Evolutionary conservation across 148 eudicot species (phyloP), one percentile per base, ranked within the genome.

Genomic region (Amaranthus cruentus): DNA sequence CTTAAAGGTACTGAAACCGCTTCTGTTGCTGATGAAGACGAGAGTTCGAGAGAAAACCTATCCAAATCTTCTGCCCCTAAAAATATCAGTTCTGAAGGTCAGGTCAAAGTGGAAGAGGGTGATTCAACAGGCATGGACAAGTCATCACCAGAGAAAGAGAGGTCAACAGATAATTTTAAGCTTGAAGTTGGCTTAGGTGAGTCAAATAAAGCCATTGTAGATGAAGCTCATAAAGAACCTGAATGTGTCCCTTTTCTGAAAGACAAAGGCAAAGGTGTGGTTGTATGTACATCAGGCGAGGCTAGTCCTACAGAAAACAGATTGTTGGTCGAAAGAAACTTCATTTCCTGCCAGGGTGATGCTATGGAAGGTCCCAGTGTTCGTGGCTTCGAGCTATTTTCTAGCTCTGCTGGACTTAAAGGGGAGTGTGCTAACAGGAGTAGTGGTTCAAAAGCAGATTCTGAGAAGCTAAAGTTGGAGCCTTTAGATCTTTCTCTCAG

Each of bases 401-500:
- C 85, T 47, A 74, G 73, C 69, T 84, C 85, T 75, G 89, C 91
- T 70, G 91, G 90, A 53, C 76, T 79, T 55, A 86, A 91, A 81
- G 72, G 75, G 47, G 88, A 83, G 73, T 78, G 77, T 73, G 76
- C 79, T 50, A 83, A 83, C 70, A 75, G 68, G 57, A 64, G 58
- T 65, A 68, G 75, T 69, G 68, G 66, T 21, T 58, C 72, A 64
- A 82, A 84, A 83, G 47, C 75, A 43, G 88, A 92, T 79, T 74
- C 88, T 73, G 93, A 88, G 62, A 87, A 86, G 73, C 75, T 87
- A 68, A 84, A 83, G 14, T 65, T 88, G 63, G 96, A 90, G 75
- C 84, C 90, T 65, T 83, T 95, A 52, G 97, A 95, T 52, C 97
- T 95, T 58, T 95, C 99, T 60, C 99, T 95, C 76, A 88, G 93